Evolutionary conservation across 441 rosid genomes (phyloP).

Genomic region (Pelargonium cotyledonis): DNA sequence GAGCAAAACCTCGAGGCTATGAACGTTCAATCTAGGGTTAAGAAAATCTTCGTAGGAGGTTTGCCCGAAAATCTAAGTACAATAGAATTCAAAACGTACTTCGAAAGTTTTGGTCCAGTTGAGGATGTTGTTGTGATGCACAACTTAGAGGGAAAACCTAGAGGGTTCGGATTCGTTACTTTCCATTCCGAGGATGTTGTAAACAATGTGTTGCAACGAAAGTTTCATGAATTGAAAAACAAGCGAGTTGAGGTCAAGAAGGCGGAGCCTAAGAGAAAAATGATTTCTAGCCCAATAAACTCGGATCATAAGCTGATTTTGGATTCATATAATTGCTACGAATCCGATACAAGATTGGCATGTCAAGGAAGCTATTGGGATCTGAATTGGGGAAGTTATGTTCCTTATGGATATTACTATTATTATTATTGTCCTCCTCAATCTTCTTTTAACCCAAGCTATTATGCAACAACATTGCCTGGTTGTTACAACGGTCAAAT

Average conservation of each 20-base stretch:
- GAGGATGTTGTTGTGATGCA: not conserved
- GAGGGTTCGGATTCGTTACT: not conserved
- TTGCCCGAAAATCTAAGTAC: not conserved
- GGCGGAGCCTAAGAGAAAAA: not conserved
- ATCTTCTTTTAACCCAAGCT: too few species aligned
- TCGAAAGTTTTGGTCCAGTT: not conserved
- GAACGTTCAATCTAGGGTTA: not conserved
- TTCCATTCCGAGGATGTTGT: not conserved
- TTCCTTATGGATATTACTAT: not conserved
- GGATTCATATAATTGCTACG: too few species aligned
- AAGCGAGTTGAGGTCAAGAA: not conserved
- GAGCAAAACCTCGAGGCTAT: not conserved
- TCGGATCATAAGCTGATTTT: too few species aligned
- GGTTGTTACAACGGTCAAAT: too few species aligned
- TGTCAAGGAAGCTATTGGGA: not conserved
- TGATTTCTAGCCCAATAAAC: too few species aligned
- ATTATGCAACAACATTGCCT: too few species aligned
- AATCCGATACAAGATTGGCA: too few species aligned
- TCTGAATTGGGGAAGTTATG: not conserved
- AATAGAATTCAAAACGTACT: not conserved
- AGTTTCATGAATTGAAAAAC: not conserved
- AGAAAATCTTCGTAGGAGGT: not conserved
- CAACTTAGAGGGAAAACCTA: not conserved
- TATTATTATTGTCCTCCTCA: not conserved
- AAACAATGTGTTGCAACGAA: not conserved